Conservation (phyloP, 768 basidiomycete genomes). For the Cystobasidium tubakii region DNA sequence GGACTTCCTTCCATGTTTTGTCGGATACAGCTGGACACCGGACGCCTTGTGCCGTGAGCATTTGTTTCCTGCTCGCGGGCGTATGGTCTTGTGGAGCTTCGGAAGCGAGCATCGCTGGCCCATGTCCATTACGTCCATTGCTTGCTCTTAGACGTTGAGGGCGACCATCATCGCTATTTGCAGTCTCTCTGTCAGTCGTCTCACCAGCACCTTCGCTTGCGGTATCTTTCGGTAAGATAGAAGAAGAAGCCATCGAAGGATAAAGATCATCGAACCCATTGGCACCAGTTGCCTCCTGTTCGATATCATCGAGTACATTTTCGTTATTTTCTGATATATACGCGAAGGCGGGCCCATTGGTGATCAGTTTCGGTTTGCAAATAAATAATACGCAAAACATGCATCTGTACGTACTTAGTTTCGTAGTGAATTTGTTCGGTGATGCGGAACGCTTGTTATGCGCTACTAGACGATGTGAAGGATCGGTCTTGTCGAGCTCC, state of each 20-base stretch:
- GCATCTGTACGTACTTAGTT: constrained; percentile 24
- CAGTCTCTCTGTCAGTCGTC: constrained; percentile 29
- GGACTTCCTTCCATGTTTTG: constrained; percentile 35
- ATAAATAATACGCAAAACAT: not conserved
- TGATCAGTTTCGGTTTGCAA: constrained; percentile 2
- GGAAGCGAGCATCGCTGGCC: constrained; percentile 15
- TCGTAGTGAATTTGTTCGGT: constrained; percentile 31
- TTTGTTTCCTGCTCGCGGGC: not conserved
- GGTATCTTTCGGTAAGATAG: constrained; percentile 6
- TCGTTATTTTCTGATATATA: constrained; percentile 16
- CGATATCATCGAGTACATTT: constrained; percentile 27
- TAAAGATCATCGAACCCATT: constrained; percentile 4
- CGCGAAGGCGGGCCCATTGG: not conserved
- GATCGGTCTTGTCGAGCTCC: constrained; percentile 41
- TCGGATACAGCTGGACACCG: constrained; percentile 10
- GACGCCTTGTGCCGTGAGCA: constrained; percentile 20
- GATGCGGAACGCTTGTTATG: constrained; percentile 39
- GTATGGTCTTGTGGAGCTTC: not conserved
- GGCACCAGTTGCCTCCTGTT: not conserved
- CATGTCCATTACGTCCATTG: constrained; percentile 13
- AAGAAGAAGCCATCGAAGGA: not conserved
- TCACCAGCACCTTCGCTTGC: constrained; percentile 5
- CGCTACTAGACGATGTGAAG: constrained; percentile 42
- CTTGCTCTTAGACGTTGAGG: constrained; percentile 12
- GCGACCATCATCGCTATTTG: constrained; percentile 12